Conservation (phyloP, 75 land plant genomes). For the Cupressus sempervirens region DNA sequence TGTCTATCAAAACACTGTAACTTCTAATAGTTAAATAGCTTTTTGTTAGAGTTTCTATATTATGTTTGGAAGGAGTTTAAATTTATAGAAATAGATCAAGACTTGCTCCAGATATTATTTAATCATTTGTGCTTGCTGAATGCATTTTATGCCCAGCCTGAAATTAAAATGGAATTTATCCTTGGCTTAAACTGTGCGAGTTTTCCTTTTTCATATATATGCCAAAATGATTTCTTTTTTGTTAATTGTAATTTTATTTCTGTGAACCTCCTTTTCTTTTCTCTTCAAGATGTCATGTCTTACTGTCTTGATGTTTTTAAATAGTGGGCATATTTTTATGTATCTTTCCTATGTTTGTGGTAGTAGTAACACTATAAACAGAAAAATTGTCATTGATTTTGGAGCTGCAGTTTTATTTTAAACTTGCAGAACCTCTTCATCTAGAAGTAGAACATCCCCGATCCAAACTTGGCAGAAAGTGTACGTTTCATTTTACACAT, state of each 20-base stretch:
- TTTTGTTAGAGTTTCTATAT: neutral
- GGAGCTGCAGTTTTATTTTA: neutral
- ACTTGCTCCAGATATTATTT: neutral
- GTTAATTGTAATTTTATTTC: neutral
- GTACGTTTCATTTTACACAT: neutral
- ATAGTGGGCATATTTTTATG: neutral
- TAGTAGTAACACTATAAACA: neutral
- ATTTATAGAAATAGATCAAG: neutral
- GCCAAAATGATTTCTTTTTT: neutral
- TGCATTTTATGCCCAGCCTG: neutral
- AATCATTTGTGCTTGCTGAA: neutral
- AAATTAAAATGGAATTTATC: conserved; percentile 1
- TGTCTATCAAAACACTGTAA: neutral
- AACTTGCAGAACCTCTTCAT: neutral
- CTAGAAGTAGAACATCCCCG: neutral
- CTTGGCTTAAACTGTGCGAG: neutral
- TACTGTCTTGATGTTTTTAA: neutral
- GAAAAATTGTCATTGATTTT: neutral
- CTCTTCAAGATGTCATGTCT: neutral
- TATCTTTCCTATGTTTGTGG: neutral
- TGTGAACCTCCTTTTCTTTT: neutral
- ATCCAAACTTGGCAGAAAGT: neutral
- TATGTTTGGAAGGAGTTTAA: neutral
- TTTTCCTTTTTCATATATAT: neutral
- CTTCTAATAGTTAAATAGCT: neutral